These are phyloP conservation scores for Podospora pseudopauciseta DNA, from an alignment of 495 filamentous ascomycete species.

Conservation along the genomic window DNA sequence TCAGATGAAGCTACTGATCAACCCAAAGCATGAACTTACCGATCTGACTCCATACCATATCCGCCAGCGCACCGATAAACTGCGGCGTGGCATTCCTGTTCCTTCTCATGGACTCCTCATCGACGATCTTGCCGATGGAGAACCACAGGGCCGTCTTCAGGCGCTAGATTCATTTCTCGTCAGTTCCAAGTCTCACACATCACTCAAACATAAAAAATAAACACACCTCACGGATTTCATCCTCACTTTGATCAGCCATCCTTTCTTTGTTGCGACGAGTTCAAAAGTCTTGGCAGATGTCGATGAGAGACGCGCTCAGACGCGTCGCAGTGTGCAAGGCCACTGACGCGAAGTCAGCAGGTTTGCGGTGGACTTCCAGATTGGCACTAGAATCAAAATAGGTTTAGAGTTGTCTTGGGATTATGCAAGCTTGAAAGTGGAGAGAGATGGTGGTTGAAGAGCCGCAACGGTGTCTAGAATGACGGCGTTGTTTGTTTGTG, in stretches of 20 bases:
- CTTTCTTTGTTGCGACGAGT: slow-evolving; percentile 1
- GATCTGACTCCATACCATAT: slow-evolving; percentile 88
- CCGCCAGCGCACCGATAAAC: slow-evolving; percentile 88
- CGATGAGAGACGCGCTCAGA: not conserved
- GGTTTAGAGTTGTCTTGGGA: not conserved
- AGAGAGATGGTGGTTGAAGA: not conserved
- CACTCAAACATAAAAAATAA: not conserved
- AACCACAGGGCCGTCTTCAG: slow-evolving; percentile 95
- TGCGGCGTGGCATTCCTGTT: slow-evolving; percentile 88
- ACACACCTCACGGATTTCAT: slow-evolving; percentile 31
- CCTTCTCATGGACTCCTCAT: slow-evolving; percentile 72
- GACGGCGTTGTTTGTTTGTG: not conserved
- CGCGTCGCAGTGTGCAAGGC: not conserved
- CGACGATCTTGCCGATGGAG: slow-evolving; percentile 81
- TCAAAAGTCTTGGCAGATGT: slow-evolving; percentile 6
- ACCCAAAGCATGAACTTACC: slow-evolving; percentile 48
- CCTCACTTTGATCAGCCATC: slow-evolving; percentile 33
- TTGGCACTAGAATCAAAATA: not conserved
- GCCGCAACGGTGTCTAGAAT: not conserved
- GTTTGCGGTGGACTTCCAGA: not conserved
- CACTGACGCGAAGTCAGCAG: not conserved
- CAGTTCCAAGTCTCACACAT: not conserved
- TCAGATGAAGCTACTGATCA: not conserved
- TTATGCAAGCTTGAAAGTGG: not conserved
- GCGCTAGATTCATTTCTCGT: slow-evolving; percentile 49